phyloP scores from a whole-genome alignment of 768 basidiomycete genomes.

The Boletus coccyginus region DNA sequence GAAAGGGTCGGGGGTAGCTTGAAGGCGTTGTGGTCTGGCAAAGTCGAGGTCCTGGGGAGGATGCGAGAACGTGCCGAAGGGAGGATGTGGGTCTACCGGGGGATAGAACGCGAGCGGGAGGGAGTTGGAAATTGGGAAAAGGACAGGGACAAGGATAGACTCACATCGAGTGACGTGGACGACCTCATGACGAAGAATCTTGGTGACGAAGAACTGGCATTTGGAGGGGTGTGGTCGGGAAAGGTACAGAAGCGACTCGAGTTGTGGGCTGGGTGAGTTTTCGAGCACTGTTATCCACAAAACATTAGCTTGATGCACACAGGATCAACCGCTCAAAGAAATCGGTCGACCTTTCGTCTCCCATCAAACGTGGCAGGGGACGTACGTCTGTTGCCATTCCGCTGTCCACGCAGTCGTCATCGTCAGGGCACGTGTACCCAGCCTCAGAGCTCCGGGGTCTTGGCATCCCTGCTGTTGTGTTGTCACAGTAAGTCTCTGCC shows the following conservation, averaged over 20 bases:
- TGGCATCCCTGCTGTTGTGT: conserved; percentile 38
- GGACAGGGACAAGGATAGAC: conserved; percentile 23
- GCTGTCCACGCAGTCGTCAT: conserved; percentile 35
- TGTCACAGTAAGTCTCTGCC: conserved; percentile 35
- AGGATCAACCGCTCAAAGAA: conserved; percentile 37
- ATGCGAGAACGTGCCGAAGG: conserved; percentile 31
- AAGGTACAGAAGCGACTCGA: conserved; percentile 47
- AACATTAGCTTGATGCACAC: conserved; percentile 7
- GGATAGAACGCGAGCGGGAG: conserved; percentile 28
- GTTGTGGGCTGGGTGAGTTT: conserved; percentile 46
- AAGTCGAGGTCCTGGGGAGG: conserved; percentile 24
- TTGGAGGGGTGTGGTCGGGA: conserved; percentile 39
- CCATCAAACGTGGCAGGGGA: conserved; percentile 15
- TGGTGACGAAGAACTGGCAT: conserved; percentile 31
- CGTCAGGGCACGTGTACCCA: conserved; percentile 28
- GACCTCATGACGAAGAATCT: conserved; percentile 21
- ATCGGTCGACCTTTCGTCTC: conserved; percentile 26
- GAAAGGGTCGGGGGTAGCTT: conserved; percentile 34
- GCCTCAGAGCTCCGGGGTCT: conserved; percentile 26
- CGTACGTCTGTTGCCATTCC: conserved; percentile 31
- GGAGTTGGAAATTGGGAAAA: conserved; percentile 25
- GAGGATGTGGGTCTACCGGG: conserved; percentile 9
- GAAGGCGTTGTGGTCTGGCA: conserved; percentile 34
- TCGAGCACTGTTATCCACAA: neutral
- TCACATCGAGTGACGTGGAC: conserved; percentile 31